Evolutionary conservation across 2,329 filamentous ascomycete species (phyloP).

Genomic region (Endoconidiophora polonica): DNA sequence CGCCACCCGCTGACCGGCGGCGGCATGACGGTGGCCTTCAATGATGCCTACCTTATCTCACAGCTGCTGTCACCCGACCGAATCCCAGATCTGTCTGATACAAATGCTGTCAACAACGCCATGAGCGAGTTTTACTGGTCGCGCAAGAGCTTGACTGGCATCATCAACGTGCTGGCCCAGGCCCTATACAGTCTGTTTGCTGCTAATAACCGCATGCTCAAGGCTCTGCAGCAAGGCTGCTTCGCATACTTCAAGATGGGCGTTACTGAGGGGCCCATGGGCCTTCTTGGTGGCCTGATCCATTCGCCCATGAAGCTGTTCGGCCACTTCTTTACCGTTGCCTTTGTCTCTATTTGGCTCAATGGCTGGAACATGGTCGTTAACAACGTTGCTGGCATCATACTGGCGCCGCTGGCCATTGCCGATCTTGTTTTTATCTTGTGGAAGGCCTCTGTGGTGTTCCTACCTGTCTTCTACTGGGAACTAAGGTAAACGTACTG

Average conservation of each 20-base stretch:
- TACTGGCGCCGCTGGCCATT: constrained; percentile 47
- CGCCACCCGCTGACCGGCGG: constrained; percentile 94
- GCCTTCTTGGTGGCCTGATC: constrained; percentile 68
- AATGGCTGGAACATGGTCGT: constrained; percentile 25
- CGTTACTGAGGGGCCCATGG: constrained; percentile 61
- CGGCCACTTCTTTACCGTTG: constrained; percentile 89
- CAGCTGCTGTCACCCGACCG: constrained; percentile 52
- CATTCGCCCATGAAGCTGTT: constrained; percentile 61
- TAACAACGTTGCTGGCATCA: constrained; percentile 31
- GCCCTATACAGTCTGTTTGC: constrained; percentile 86
- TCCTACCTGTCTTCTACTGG: constrained; percentile 63
- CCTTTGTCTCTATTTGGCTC: constrained; percentile 70
- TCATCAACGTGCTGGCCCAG: constrained; percentile 96
- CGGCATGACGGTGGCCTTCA: constrained; percentile 95
- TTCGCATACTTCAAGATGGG: constrained; percentile 78
- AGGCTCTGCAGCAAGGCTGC: constrained; percentile 72
- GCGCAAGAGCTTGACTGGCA: constrained; percentile 64
- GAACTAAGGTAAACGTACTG: constrained; percentile 31
- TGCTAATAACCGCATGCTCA: constrained; percentile 61
- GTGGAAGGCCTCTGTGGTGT: constrained; percentile 65
- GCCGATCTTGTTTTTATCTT: constrained; percentile 53
- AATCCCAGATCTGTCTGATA: constrained; percentile 55
- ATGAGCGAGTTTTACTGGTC: constrained; percentile 72
- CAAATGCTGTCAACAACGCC: constrained; percentile 45
- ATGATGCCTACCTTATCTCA: constrained; percentile 68